Conservation (phyloP, 805 yeast species). For the Candida insectalens region DNA sequence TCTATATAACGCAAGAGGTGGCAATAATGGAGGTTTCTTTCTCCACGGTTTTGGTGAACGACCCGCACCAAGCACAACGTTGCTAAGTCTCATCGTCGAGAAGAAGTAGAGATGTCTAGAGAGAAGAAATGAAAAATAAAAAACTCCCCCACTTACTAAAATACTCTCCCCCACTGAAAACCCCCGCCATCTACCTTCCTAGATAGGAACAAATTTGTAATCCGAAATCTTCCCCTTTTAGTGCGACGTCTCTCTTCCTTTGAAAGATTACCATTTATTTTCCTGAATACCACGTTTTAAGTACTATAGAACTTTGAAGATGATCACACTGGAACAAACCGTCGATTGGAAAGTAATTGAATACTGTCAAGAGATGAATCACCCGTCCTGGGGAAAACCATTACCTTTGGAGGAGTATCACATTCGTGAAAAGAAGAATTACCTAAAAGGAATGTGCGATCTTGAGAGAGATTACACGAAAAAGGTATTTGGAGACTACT, state of each 20-base stretch:
- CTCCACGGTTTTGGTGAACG: constrained; percentile 18
- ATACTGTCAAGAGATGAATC: constrained; percentile 15
- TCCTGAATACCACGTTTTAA: too few species aligned
- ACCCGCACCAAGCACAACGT: constrained; percentile 16
- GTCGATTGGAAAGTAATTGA: constrained; percentile 9
- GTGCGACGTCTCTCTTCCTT: too few species aligned
- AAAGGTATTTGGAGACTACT: constrained; percentile 14
- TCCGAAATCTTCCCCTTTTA: too few species aligned
- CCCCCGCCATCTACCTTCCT: too few species aligned
- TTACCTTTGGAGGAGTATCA: constrained; percentile 14
- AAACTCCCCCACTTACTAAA: too few species aligned
- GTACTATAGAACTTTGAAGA: too few species aligned
- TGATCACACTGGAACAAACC: constrained; percentile 11
- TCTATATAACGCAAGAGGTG: constrained; percentile 74
- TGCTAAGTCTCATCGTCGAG: not conserved
- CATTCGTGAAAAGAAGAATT: constrained; percentile 13
- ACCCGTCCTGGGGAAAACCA: constrained; percentile 18
- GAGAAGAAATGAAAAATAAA: too few species aligned
- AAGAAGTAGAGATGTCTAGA: not conserved
- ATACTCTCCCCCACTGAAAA: too few species aligned
- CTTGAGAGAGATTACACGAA: constrained; percentile 9
- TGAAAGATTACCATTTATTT: too few species aligned
- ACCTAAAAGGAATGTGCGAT: constrained; percentile 12
- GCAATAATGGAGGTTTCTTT: constrained; percentile 43
- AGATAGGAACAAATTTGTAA: too few species aligned